A percentile compares a stretch with the other conserved stretches of the same genome.
Evolutionary conservation across 2,329 filamentous ascomycete genomes (phyloP).

Genomic region (Xylariaceae sp.): DNA sequence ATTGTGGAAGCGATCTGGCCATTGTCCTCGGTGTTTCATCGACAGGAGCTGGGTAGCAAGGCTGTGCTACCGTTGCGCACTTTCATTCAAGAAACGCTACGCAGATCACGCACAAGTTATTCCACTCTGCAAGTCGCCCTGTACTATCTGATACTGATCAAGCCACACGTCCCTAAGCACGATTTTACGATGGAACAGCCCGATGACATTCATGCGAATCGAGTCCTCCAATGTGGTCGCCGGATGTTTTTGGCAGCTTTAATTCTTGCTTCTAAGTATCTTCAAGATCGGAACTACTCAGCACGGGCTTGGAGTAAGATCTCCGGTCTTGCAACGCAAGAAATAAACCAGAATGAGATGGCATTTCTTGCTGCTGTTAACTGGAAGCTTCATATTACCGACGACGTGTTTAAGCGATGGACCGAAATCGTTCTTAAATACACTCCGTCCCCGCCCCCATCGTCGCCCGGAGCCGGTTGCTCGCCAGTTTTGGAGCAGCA

Average conservation of each 20-base stretch:
- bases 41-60: slow-evolving; percentile 71
- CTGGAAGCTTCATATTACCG: slow-evolving; percentile 93
- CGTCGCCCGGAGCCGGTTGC: slow-evolving; percentile 50
- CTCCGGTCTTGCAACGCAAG: slow-evolving; percentile 86
- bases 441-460: slow-evolving; percentile 66
- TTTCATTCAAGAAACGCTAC: slow-evolving; percentile 96
- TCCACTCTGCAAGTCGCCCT: slow-evolving; percentile 95
- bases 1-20: slow-evolving; percentile 99
- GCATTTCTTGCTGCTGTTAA: slow-evolving; percentile 86
- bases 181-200: slow-evolving; percentile 88
- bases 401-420: slow-evolving; percentile 88
- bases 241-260: slow-evolving; percentile 96
- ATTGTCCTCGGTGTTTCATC: slow-evolving; percentile 77
- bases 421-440: slow-evolving; percentile 88
- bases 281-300: slow-evolving; percentile 97
- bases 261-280: slow-evolving; percentile 95
- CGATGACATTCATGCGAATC: slow-evolving; percentile 69
- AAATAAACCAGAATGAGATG: slow-evolving; percentile 97
- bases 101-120: slow-evolving; percentile 93
- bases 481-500: slow-evolving; percentile 48
- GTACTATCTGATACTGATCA: slow-evolving; percentile 94
- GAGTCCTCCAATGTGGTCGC: slow-evolving; percentile 90
- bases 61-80: slow-evolving; percentile 86
- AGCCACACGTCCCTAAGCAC: slow-evolving; percentile 79
- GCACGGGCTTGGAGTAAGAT: slow-evolving; percentile 99